Conservation (phyloP, 805 yeast species). For the Zygosaccharomyces rouxii region DNA sequence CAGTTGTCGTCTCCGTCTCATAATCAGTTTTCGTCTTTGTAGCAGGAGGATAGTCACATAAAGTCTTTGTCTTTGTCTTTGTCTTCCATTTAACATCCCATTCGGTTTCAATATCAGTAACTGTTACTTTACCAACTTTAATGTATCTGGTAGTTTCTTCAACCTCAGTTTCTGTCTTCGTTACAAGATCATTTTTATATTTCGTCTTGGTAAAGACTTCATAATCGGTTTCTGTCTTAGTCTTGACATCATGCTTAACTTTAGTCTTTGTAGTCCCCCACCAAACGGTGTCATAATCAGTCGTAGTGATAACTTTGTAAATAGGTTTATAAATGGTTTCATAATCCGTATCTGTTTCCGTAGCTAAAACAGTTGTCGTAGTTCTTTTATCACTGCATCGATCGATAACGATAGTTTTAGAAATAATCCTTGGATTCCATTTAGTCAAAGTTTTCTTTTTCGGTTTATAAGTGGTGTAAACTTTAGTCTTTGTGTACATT, state of each 20-base stretch:
- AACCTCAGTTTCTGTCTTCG: conserved; percentile 28
- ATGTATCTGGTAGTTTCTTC: conserved; percentile 17
- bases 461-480: conserved; percentile 15
- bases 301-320: conserved; percentile 7
- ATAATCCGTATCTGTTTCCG: conserved; percentile 4
- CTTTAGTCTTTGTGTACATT: conserved; percentile 12
- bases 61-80: conserved; percentile 14
- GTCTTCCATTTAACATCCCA: conserved; percentile 20
- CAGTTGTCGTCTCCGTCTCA: conserved; percentile 24
- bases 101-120: conserved; percentile 21
- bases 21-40: conserved; percentile 25
- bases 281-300: conserved; percentile 17
- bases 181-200: conserved; percentile 17
- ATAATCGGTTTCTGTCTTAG: conserved; percentile 26
- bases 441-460: conserved; percentile 11
- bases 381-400: conserved; percentile 10
- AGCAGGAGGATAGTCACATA: no score
- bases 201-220: conserved; percentile 19
- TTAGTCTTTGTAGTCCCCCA: conserved; percentile 26
- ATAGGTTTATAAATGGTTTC: conserved; percentile 8
- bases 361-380: conserved; percentile 16
- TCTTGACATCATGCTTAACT: conserved; percentile 27
- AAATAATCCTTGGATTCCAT: conserved; percentile 14
- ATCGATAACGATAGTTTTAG: conserved; percentile 9
- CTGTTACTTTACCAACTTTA: conserved; percentile 26